Evolutionary conservation across 2,329 filamentous ascomycete genomes (phyloP), one percentile per base, ranked within the genome.

Genomic region (Pleomassaria siparia): DNA sequence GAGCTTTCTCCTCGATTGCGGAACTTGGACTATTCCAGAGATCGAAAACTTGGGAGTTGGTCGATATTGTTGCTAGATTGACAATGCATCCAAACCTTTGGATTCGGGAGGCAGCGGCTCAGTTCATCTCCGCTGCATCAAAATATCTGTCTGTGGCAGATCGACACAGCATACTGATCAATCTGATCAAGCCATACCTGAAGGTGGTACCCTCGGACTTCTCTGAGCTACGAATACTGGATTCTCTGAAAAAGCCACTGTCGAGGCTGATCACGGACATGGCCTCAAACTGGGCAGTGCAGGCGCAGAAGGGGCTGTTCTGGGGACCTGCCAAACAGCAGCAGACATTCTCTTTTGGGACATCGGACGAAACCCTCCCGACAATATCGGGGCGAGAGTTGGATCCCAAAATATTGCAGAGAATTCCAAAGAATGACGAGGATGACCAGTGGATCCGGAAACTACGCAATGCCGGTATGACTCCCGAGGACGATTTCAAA

Each of bases 81-180:
- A 86, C 91, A 11, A 86, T 96, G 77, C 94, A 99, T 66, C 94
- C 94, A 0, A 97, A 96, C 59, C 76, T 89, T 8, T 99, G 94
- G 92, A 91, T 99, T 44, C 84, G 92, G 29, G 92, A 97, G 72
- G 89, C 92, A 9, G 86, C 92, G 2, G 82, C 88, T 7, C 85
- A 92, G 54, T 95, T 96, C 58, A 76, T 97, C 29, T 84, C 89
- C 2, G 84, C 87, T 46, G 83, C 89, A 1, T 86, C 88, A 1
- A 85, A 79, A 48, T 91, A 87, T 60, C 71, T 97, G 13, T 88
- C 89, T 0, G 75, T 81, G 18, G 90, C 92, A 2, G 92, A 97
- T 67, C 81, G 86, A 30, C 84, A 88, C 60, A 96, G 91, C 54
- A 88, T 96, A 50, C 76, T 96, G 25, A 75, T 88, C 40, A 94